phyloP scores from a whole-genome alignment of 352 stramenopile genomes.

The Phytophthora syringae region DNA sequence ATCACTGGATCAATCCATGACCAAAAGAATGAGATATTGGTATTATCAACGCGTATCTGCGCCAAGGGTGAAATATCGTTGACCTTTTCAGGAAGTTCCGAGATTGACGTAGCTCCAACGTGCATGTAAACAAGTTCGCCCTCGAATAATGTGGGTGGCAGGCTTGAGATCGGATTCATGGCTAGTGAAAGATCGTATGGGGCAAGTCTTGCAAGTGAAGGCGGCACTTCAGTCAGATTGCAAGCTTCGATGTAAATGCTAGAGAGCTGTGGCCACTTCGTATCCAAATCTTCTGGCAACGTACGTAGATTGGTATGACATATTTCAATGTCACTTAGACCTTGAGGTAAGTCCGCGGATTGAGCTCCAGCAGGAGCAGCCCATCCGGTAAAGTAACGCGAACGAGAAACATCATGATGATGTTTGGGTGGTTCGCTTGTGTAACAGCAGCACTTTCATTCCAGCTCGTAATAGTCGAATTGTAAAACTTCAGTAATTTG shows the following conservation, averaged over 20 bases:
- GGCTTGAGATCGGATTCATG: constrained; percentile 24
- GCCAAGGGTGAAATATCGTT: constrained; percentile 13
- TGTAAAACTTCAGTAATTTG: constrained; percentile 50
- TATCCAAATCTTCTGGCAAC: constrained; percentile 47
- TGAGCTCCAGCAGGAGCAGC: constrained; percentile 8
- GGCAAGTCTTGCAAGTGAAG: constrained; percentile 16
- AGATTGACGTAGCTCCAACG: constrained; percentile 20
- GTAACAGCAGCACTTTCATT: constrained; percentile 32
- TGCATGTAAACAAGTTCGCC: constrained; percentile 22
- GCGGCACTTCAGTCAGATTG: constrained; percentile 18
- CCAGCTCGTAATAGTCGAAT: constrained; percentile 46
- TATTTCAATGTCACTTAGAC: constrained; percentile 42
- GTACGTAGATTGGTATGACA: constrained; percentile 39
- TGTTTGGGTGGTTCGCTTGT: constrained; percentile 26
- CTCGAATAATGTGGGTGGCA: constrained; percentile 26
- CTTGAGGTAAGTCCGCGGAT: constrained; percentile 12
- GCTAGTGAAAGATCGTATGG: constrained; percentile 29
- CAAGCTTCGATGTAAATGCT: constrained; percentile 35
- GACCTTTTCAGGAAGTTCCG: constrained; percentile 22
- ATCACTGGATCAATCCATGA: constrained; percentile 32
- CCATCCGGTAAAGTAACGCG: constrained; percentile 21
- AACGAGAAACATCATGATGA: constrained; percentile 37
- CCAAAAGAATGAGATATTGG: constrained; percentile 29
- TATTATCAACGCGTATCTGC: constrained; percentile 29
- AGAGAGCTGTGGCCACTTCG: constrained; percentile 38